Evolutionary conservation across 2,329 filamentous ascomycete species (phyloP), one percentile per base, ranked within the genome.

Genomic region (Pseudogymnoascus sp.): DNA sequence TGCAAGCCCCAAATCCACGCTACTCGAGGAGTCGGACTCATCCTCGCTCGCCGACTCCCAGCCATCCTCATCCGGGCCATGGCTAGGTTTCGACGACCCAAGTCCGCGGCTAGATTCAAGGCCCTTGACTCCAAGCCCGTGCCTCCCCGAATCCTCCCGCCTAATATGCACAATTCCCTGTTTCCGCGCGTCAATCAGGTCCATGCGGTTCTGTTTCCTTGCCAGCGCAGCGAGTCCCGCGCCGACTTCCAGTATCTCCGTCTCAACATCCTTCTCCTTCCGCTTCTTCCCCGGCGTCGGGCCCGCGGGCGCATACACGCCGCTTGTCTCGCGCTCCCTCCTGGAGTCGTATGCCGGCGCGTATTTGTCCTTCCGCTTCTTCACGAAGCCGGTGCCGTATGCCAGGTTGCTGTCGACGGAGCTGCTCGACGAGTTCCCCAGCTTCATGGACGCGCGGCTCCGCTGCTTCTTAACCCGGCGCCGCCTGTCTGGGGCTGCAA

Each of bases 391-490:
- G 62, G 76, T 79, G 8, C 87, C 86, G 70, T 89, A 90, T 8
- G 86, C 86, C 64, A 90, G 75, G 70, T 90, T 87, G 19, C 82
- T 84, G 72, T 88, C 85, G 62, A 88, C 78, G 0, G 85, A 88
- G 0, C 85, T 88, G 2, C 84, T 87, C 1, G 86, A 89, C 1
- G 83, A 86, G 68, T 86, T 88, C 62, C 76, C 78, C 67, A 85
- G 81, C 62, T 79, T 81, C 42, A 86, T 78, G 61, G 88, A 80
- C 63, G 84, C 80, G 25, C 73, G 74, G 61, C 72, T 75, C 39
- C 78, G 78, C 66, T 76, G 78, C 66, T 77, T 79, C 62, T 78
- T 79, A 66, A 78, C 75, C 41, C 71, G 71, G 63, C 67, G 69
- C 25, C 75, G 76, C 35, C 80, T 81, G 67, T 86, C 84, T 12